Base-by-base conservation (phyloP, 2,329 filamentous ascomycete genomes). In the Phyllachora maydis region DNA sequence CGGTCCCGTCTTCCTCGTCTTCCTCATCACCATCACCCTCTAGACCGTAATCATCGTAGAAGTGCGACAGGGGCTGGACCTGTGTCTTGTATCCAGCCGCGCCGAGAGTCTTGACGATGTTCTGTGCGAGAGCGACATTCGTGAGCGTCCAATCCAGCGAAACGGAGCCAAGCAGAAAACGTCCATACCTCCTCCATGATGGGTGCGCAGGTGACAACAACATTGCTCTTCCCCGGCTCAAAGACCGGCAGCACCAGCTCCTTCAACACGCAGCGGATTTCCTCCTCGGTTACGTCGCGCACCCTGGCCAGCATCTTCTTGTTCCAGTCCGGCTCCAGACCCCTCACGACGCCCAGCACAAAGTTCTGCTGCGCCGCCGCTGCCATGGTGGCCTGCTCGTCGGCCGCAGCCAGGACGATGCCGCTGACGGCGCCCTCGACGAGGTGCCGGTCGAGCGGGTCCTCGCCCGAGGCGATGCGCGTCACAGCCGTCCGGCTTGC, bases 381-480 rank as follows among this genome's bases (percentile, higher is more conserved):
- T 5, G 72, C 65, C 60, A 91, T 78, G 1, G 78, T 93, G 3
- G 75, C 63, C 46, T 93, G 81, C 40, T 90, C 78, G 35, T 92
- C 79, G 2, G 83, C 88, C 40, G 90, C 76, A 23, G 59, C 61
- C 30, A 83, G 71, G 16, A 98, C 81, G 28, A 98, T 82, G 35
- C 72, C 75, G 40, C 76, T 88, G 29, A 98, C 77, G 4, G 85
- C 82, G 5, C 81, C 83, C 46, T 95, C 81, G 7, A 95, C 65
- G 34, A 83, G 71, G 28, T 83, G 59, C 26, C 70, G 65, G 40
- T 95, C 81, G 26, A 98, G 73, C 15, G 61, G 56, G 2, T 64
- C 60, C 6, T 59, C 61, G 6, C 81, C 85, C 14, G 68, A 61
- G 3, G 76, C 72, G 34, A 90, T 72, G 29, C 69, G 70, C 20